A percentile compares a stretch with the other conserved stretches of the same genome.
Evolutionary conservation across 2,329 filamentous ascomycete genomes (phyloP).

Genomic region (Fusarium bactridioides): DNA sequence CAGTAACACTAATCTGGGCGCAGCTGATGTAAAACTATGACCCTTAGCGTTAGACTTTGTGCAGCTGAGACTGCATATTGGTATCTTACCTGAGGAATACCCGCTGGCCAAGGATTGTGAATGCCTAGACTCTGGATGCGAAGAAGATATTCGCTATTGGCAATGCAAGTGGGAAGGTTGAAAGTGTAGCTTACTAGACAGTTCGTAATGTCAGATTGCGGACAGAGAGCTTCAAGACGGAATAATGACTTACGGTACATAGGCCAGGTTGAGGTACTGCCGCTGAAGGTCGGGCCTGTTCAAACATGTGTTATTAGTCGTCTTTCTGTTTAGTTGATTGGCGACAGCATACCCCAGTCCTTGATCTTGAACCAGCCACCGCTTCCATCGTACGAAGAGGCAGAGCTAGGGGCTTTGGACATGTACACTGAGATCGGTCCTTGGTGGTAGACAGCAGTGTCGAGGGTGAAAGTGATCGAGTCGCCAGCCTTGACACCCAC

Average conservation of each 20-base stretch:
- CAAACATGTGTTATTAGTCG: accelerated
- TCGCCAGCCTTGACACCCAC: conserved; percentile 2
- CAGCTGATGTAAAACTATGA: conserved; percentile 6
- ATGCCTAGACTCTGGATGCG: conserved; percentile 5
- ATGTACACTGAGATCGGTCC: conserved; percentile 6
- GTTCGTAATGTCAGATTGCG: background rate
- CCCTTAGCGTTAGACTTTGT: accelerated
- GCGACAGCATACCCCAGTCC: background rate
- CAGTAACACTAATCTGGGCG: conserved; percentile 2
- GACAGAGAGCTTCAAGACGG: too few species aligned
- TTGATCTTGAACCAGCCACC: conserved; percentile 14
- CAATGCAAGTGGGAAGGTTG: background rate
- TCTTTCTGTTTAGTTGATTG: accelerated
- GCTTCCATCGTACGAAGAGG: background rate
- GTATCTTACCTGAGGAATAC: background rate
- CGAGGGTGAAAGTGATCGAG: conserved; percentile 4
- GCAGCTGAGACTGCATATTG: accelerated
- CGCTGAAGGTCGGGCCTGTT: background rate
- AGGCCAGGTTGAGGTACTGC: background rate
- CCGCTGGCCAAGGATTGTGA: conserved; percentile 5
- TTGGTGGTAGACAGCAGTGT: conserved; percentile 9
- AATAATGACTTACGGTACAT: background rate
- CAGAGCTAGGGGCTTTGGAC: conserved; percentile 1
- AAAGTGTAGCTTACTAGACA: background rate
- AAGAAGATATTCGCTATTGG: conserved; percentile 4